Evolutionary conservation across 2,329 filamentous ascomycete species (phyloP), one percentile per base, ranked within the genome.

Genomic region (Neobulgaria alba): DNA sequence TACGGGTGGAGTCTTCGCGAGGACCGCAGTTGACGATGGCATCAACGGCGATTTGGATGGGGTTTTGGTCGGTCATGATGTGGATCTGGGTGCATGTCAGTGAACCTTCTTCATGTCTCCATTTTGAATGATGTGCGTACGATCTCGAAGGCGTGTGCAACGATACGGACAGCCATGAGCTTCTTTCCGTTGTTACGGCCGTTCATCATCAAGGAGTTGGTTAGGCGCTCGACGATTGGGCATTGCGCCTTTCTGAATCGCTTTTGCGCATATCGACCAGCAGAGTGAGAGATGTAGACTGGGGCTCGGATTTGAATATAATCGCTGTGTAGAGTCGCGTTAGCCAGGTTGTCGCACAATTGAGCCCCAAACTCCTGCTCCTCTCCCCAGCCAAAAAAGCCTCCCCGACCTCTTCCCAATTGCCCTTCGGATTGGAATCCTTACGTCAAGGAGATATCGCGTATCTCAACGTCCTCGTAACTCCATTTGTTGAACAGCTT

Each of bases 111-210:
- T 37, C 21, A 37, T 29, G 18, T 33, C 17, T 34, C 10, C 15
- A 35, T 45, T 40, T 16, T 41, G 16, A 20, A 37, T 26, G 54
- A 84, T n/a, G n/a, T n/a, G n/a, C 86, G 70, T 83, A 95, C 90
- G 69, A 98, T 98, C 79, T 98, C 93, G 73, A 98, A 98, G 63
- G 90, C 73, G 79, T 98, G 92, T 60, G 89, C 89, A 63, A 98
- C 89, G 61, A 98, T 98, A 73, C 92, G 88, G 70, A 96, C 90
- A 67, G 92, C 93, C 89, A 94, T 95, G 67, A 96, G 82, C 87
- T 98, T 98, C 85, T 98, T 98, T 73, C 92, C 92, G 85, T 95
- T 98, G 86, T 98, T 98, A 75, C 92, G 92, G 73, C 92, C 92
- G 83, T 98, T 95, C 90, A 96, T 96, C 93, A 98, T 98, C 69